Evolutionary conservation across 2,329 filamentous ascomycete genomes (phyloP), one percentile per base, ranked within the genome.

Genomic region (Cordyceps cateniannulata): DNA sequence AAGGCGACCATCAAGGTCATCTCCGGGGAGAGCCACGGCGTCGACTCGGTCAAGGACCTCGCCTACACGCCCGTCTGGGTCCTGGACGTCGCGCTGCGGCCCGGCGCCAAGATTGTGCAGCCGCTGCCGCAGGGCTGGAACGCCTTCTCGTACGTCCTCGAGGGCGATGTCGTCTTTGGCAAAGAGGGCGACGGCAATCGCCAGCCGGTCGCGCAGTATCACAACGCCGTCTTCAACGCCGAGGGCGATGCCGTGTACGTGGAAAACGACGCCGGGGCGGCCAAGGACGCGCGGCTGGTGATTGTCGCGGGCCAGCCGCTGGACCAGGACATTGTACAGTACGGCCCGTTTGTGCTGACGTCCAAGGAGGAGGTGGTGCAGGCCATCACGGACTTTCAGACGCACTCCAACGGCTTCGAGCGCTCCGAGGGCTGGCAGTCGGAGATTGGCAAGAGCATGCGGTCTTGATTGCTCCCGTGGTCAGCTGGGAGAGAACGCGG

Each of bases 61-160:
- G 93, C 93, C 16, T 97, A 98, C 75, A 98, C 93, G 1, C 95
- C 95, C 0, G 92, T 98, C n/a, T 98, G 93, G 93, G 81, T 96
- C 64, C 80, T 98, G 49, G 93, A 98, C 71, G 79, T 97, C 56
- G 86, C 84, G 22, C 84, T 98, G 58, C 77, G 85, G 68, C 92
- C 93, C 0, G 93, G 93, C 58, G 92, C 90, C 51, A 85, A 80
- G 62, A 79, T 98, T 65, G 81, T 79, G 24, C 93, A 98, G 77
- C 74, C 83, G 5, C 71, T 98, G 3, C 93, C 93, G 0, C 76
- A 80, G 63, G 88, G 86, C 29, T 98, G 92, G 91, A 97, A 96
- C 72, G 86, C 90, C 1, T 98, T 98, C 69, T 87, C 88, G 18
- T 98, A 97, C 73, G 88, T 85, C 3, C 79, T 98, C n/a, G 81